Percentiles rank a stretch among this genome's conserved stretches.
Conservation (phyloP, 805 yeast species). For the Pichia eremophila region DNA sequence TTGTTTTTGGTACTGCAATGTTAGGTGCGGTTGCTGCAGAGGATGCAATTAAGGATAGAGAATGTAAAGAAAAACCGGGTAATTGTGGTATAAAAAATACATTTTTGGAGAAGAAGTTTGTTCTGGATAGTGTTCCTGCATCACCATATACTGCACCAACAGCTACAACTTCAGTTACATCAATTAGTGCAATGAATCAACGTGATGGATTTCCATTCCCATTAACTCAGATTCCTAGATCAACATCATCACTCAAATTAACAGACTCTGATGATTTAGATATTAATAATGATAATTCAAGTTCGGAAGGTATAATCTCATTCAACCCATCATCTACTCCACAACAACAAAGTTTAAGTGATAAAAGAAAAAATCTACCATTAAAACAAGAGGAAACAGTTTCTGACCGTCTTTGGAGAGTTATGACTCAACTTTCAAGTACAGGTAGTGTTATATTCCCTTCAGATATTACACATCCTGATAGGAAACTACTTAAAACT, state of each 20-base stretch:
- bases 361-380: constrained; percentile 18
- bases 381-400: constrained; percentile 28
- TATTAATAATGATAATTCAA: constrained; percentile 28
- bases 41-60: constrained; percentile 32
- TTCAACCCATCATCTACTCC: constrained; percentile 51
- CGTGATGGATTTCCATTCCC: constrained; percentile 41
- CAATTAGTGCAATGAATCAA: constrained; percentile 41
- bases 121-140: constrained; percentile 24
- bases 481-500: constrained; percentile 59
- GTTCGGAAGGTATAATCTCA: constrained; percentile 36
- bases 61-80: too few species aligned
- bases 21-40: constrained; percentile 92
- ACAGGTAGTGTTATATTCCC: constrained; percentile 77
- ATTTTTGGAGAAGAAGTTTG: constrained; percentile 15
- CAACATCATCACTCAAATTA: constrained; percentile 6
- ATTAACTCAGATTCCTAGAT: constrained; percentile 30
- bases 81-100: not conserved
- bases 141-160: constrained; percentile 76
- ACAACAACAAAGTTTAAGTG: constrained; percentile 21
- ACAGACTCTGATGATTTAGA: constrained; percentile 21
- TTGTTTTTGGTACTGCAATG: constrained; percentile 91
- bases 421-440: constrained; percentile 78
- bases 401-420: constrained; percentile 59
- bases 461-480: constrained; percentile 44
- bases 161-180: constrained; percentile 63